phyloP scores from a whole-genome alignment of 176 grass and related monocot genomes.

The Metroxylon sagu region DNA sequence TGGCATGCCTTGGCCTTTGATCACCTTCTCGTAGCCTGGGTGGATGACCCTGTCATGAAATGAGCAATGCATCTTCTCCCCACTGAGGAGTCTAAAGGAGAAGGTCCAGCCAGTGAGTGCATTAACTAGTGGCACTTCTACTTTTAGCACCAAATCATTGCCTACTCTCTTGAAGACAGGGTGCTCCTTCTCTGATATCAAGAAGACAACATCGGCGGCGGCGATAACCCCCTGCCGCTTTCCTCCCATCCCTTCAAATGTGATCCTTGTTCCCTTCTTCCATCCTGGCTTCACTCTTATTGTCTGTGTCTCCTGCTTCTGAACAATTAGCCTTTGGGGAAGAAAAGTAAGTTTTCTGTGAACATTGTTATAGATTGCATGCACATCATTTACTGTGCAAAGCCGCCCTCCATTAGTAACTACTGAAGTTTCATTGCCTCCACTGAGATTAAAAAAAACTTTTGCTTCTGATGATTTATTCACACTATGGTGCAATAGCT shows the following conservation, averaged over 20 bases:
- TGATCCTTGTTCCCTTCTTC: conserved; percentile 65
- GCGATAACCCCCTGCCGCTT: conserved; percentile 67
- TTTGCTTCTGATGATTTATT: too few relatives aligned
- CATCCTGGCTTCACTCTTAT: conserved; percentile 71
- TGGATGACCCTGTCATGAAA: conserved; percentile 69
- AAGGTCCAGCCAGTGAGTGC: conserved; percentile 85
- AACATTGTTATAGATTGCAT: too few relatives aligned
- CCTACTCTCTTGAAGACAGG: conserved; percentile 64
- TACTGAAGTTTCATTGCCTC: too few relatives aligned
- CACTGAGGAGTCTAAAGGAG: conserved; percentile 55
- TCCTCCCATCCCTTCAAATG: conserved; percentile 59
- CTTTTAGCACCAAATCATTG: conserved; percentile 81
- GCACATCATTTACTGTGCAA: too few relatives aligned
- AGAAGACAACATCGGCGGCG: conserved; percentile 46
- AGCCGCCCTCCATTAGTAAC: too few relatives aligned
- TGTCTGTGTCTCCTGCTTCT: conserved; percentile 60
- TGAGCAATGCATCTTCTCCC: conserved; percentile 61
- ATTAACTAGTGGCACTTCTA: conserved; percentile 65
- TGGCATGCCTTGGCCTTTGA: conserved; percentile 78
- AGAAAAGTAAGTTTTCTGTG: too few relatives aligned
- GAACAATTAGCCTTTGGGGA: conserved; percentile 38
- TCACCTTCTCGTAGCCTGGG: conserved; percentile 65
- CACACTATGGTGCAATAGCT: too few relatives aligned
- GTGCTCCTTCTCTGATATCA: conserved; percentile 70
- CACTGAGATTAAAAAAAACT: too few relatives aligned